Evolutionary conservation across 1,284 basidiomycete species (phyloP), one percentile per base, ranked within the genome.

Genomic region (Peniophora sp.): DNA sequence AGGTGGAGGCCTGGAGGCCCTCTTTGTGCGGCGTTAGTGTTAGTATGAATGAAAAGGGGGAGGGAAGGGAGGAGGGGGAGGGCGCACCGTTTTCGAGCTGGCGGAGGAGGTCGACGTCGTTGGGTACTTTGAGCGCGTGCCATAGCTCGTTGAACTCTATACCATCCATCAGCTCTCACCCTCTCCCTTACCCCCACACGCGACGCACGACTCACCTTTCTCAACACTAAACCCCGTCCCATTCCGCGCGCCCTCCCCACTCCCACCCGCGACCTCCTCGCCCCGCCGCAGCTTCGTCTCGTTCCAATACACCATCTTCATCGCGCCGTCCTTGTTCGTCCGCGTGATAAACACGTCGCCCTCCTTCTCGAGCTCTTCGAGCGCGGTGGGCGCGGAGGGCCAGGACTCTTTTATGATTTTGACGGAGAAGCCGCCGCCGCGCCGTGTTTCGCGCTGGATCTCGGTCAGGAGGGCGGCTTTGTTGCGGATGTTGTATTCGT

Each of bases 291-390:
- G 79, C 57, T 88, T 88, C 44, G 94, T 77, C 63, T 93, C 91
- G 60, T 96, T 95, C 83, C 87, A 92, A 61, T 93, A 95, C 0
- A 94, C 92, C 79, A 90, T 88, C 54, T 86, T 80, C 64, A 90
- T 71, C 59, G 89, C 84, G 0, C 88, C 88, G 57, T 93, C 92
- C 58, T 89, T 91, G 49, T 80, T 72, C 0, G 91, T 91, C 27
- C 92, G 74, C 24, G 89, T 91, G 10, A 93, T 88, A 47, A 93
- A 73, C 0, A 95, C 88, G 54, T 94, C 84, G 0, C 92, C 89
- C 57, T 92, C 89, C 61, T 88, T 81, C 63, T 91, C 90, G 10
- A 93, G 73, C 63, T 92, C 89, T 61, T 92, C 88, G 44, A 93
- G 85, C 0, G 86, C 88, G 50, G 74, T 70, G 1, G 85, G 83